Percentiles rank a stretch among this genome's conserved stretches.
phyloP scores from a whole-genome alignment of 2,329 filamentous ascomycete species.

The Colletotrichum aenigma region DNA sequence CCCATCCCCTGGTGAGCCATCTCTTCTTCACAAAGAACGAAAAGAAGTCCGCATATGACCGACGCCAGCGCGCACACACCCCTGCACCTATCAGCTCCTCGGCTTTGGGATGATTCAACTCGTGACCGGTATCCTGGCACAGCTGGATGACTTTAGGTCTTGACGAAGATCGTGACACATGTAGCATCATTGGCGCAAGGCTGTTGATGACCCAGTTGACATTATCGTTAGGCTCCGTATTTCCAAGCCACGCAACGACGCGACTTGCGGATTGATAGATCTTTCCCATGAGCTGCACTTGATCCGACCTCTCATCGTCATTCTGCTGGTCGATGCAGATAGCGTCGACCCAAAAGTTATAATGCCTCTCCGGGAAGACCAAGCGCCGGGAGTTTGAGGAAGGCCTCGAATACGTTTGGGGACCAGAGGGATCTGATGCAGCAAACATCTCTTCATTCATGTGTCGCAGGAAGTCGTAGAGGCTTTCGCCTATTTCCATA shows the following conservation, averaged over 20 bases:
- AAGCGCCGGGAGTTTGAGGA: neutral
- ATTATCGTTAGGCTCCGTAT: neutral
- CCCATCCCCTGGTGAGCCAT: constrained; percentile 25
- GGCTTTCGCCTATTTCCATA: neutral
- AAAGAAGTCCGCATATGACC: neutral
- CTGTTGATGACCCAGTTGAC: constrained; percentile 16
- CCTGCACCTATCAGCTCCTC: neutral
- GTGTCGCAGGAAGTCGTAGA: neutral
- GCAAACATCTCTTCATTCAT: neutral
- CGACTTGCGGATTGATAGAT: constrained; percentile 17
- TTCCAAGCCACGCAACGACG: constrained; percentile 6
- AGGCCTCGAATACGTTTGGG: neutral
- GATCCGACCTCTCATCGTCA: constrained; percentile 9
- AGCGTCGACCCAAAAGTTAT: constrained; percentile 23
- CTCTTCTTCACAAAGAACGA: constrained; percentile 17
- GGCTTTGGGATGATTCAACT: neutral
- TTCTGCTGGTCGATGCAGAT: constrained; percentile 23
- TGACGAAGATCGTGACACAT: neutral
- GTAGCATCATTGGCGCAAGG: neutral
- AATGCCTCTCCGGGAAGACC: neutral
- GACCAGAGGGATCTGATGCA: too few relatives aligned
- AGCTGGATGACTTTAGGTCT: neutral
- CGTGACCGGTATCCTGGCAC: neutral
- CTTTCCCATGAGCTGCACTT: constrained; percentile 24
- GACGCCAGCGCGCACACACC: neutral